Percentiles rank a stretch among this genome's conserved stretches.
Conservation (phyloP, 768 basidiomycete species). For the Suillus alpinus region DNA sequence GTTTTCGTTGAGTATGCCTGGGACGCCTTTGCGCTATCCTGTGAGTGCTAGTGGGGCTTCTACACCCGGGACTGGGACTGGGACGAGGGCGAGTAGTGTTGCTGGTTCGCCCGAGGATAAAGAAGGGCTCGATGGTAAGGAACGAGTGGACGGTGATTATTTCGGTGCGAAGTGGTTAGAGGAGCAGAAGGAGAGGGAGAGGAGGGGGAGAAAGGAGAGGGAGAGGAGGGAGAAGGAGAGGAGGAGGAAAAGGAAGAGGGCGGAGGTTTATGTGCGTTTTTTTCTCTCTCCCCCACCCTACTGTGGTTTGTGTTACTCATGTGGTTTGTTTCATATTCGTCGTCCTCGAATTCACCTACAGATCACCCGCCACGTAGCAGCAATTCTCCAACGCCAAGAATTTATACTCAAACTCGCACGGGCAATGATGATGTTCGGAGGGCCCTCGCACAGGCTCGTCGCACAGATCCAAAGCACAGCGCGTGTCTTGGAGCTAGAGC, state of each 20-base stretch:
- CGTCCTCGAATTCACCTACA: background rate
- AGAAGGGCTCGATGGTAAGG: background rate
- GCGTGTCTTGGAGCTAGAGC: constrained; percentile 70
- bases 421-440: constrained; percentile 89
- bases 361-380: constrained; percentile 84
- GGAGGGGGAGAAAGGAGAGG: constrained; percentile 38
- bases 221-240: constrained; percentile 34
- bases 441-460: constrained; percentile 78
- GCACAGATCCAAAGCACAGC: constrained; percentile 80
- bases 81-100: constrained; percentile 1
- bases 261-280: constrained; percentile 70
- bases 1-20: constrained; percentile 12
- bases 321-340: background rate
- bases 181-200: constrained; percentile 38
- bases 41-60: background rate
- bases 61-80: constrained; percentile 13
- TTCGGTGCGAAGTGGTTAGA: constrained; percentile 30
- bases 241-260: constrained; percentile 61
- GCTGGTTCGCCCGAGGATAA: background rate
- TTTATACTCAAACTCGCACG: constrained; percentile 83
- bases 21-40: constrained; percentile 5
- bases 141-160: constrained; percentile 15
- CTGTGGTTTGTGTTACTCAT: too few relatives aligned
- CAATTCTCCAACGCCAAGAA: constrained; percentile 76
- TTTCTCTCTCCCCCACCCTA: background rate